Conservation (phyloP, 495 filamentous ascomycete genomes). For the Xylaria venustula region DNA sequence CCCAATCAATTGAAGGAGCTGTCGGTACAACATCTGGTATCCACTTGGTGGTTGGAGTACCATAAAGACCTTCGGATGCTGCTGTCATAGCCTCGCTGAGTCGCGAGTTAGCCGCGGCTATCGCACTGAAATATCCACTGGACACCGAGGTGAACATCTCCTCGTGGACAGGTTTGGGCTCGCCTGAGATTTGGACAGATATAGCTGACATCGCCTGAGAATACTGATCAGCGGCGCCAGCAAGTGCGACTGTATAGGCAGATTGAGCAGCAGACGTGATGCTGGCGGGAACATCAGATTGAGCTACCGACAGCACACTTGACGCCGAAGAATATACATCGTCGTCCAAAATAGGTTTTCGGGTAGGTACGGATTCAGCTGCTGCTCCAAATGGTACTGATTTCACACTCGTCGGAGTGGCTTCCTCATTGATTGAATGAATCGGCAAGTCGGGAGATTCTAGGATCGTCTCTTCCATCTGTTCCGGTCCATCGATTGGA, state of each 20-base stretch:
- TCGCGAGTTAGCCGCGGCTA: constrained; percentile 59
- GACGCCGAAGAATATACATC: constrained; percentile 53
- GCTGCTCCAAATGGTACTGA: constrained; percentile 45
- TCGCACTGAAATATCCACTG: constrained; percentile 63
- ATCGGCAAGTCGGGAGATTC: constrained; percentile 21
- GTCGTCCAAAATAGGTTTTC: constrained; percentile 40
- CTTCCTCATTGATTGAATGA: constrained; percentile 14
- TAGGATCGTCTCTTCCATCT: constrained; percentile 23
- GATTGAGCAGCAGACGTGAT: constrained; percentile 48
- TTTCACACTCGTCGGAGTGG: constrained; percentile 30
- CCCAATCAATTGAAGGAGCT: constrained; percentile 38
- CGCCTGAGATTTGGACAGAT: constrained; percentile 64
- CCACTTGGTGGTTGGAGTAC: constrained; percentile 39
- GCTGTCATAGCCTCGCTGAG: constrained; percentile 49
- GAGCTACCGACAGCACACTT: constrained; percentile 60
- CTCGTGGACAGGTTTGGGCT: constrained; percentile 59
- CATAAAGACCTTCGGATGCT: constrained; percentile 46
- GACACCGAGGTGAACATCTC: constrained; percentile 67
- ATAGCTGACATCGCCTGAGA: constrained; percentile 63
- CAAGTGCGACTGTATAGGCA: constrained; percentile 60
- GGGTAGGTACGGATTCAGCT: constrained; percentile 43
- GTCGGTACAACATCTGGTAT: constrained; percentile 27
- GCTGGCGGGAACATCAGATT: constrained; percentile 38
- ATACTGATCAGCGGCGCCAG: constrained; percentile 62
- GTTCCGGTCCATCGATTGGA: constrained; percentile 23